Evolutionary conservation across 495 filamentous ascomycete species (phyloP), one percentile per base, ranked within the genome.

Genomic region (Astrothelium subdiscretum): DNA sequence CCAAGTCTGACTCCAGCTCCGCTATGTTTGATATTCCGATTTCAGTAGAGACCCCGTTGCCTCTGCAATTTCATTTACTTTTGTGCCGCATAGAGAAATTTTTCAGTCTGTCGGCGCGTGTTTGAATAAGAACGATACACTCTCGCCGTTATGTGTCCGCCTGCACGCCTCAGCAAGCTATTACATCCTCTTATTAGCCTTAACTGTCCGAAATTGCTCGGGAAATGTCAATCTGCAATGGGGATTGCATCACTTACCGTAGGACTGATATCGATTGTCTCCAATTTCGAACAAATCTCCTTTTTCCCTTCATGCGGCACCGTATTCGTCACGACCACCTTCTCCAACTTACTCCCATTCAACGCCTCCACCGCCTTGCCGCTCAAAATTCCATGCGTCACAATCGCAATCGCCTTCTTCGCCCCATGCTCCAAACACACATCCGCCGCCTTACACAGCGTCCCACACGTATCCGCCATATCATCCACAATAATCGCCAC

Each of bases 401-500:
- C 95, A 61, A 98, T 91, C 32, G 95, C 94, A 59, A 96, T 86
- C 59, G 92, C 90, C 68, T 92, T 85, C 64, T 82, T 83, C 0
- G 94, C 94, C 54, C 90, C 89, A 74, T 97, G 88, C 66, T 90
- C 82, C 77, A 92, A 91, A 52, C 96, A 86, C 0, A 91, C 92
- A 35, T 92, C 85, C 48, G 94, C 92, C 18, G 94, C 95, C 77
- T 96, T 97, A 68, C 83, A 88, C 18, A 96, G 85, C 10, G 91
- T 95, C 62, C 94, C 95, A 72, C 95, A 97, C 20, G 94, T 97
- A 70, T 98, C 94, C 10, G 91, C 94, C 88, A 91, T 92, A 66
- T 90, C 87, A 69, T 77, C 75, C 26, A 77, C 75, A 63, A 77
- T 86, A 67, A 92, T 90, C 73, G 83, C 77, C 61, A 85, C 76